These are phyloP conservation scores for Cryptosporidium sp. DNA, from an alignment of 169 alveolate species.

Conservation along the genomic window DNA sequence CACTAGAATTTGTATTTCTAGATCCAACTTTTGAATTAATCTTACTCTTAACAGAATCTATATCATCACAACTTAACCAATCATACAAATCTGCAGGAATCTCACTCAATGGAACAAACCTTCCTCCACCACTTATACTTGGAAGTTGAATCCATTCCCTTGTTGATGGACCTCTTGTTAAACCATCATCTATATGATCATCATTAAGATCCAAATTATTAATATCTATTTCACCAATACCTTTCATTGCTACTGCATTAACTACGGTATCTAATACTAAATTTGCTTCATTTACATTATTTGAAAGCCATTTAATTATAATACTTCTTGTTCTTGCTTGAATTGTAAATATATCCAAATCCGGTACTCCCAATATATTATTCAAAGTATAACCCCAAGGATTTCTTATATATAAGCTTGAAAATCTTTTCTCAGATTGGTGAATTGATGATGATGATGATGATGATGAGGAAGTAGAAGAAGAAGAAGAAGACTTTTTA, in stretches of 20 bases:
- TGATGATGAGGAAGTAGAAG: neutral
- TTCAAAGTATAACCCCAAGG: constrained; percentile 62
- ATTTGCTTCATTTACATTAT: constrained; percentile 36
- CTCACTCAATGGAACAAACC: constrained; percentile 66
- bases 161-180: constrained; percentile 8
- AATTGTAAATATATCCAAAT: constrained; percentile 26
- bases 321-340: constrained; percentile 56
- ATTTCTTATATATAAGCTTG: constrained; percentile 20
- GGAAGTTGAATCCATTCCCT: constrained; percentile 71
- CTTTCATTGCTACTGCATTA: constrained; percentile 42
- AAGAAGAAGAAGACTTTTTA: constrained; percentile 2
- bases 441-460: constrained; percentile 5
- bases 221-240: constrained; percentile 18
- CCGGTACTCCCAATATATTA: constrained; percentile 44
- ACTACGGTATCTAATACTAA: constrained; percentile 54
- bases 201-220: neutral
- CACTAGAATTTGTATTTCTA: neutral
- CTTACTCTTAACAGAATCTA: neutral
- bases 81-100: constrained; percentile 66
- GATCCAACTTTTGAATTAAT: neutral
- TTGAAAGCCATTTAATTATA: constrained; percentile 31
- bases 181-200: neutral
- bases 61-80: constrained; percentile 48
- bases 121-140: constrained; percentile 43
- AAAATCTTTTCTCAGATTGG: neutral